Evolutionary conservation across 352 stramenopile genomes (phyloP), one percentile per base, ranked within the genome.

Genomic region (Phytophthora cryptogea): DNA sequence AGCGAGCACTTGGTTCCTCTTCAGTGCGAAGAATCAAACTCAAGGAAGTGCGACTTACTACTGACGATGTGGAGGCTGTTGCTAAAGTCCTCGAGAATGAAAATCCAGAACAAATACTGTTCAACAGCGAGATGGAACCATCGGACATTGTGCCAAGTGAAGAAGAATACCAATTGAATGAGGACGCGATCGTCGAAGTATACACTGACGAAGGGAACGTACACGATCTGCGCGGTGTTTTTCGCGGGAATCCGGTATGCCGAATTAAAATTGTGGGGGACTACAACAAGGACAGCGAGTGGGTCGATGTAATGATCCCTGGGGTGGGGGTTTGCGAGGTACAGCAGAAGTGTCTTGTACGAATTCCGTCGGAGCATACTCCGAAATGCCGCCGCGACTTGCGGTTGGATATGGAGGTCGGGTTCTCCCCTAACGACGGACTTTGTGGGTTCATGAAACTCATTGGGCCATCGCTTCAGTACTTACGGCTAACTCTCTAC

Each of bases 281-380:
- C 20, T 23, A 23, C 20, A 2, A 23, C 20, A 23, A 23, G 20
- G 20, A 23, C 1, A 23, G 45, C 13, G 31, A 53, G 31, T 53
- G 45, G 45, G 30, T 53, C 13, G n/a, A 42, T 53, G 45, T 20
- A 7, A 11, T 41, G n/a, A 17, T 43, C 8, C 45, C 45, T 53
- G 45, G n/a, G 17, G 32, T 53, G 28, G 45, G 45, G 14, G 1
- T 53, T 39, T 53, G 45, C 31, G 36, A 30, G 0, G 4, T 42
- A 23, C 45, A 53, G 16, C 45, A 31, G 9, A 31, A 31, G 31
- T 43, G n/a, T 13, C 30, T 46, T 6, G 40, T 31, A 6, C 40
- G 17, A 31, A 31, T 5, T 8, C 30, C 8, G 8, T 8, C 17
- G 30, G 40, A 11, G 10, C 17, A 28, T 30, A 9, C 10, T 31